Base-by-base conservation (phyloP, 2,329 filamentous ascomycete genomes). In the Drechslera avenae region DNA sequence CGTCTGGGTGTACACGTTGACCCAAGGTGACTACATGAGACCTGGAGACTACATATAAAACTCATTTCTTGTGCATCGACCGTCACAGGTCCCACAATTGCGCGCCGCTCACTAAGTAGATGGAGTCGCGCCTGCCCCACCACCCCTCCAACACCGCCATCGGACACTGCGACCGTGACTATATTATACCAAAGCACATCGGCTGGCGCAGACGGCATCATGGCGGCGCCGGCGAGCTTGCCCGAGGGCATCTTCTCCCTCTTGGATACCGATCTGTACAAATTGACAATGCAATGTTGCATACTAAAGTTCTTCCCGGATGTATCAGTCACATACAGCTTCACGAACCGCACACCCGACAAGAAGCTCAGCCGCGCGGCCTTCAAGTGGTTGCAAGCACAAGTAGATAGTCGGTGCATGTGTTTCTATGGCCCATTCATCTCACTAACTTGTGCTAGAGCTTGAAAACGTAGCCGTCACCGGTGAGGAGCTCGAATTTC, bases 261-360 rank as follows among this genome's bases (percentile, higher is more conserved):
- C n/a, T 66, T 81, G 37, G 79, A 81, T 50, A 81, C 79, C 1
- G 86, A 88, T 72, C 75, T 99, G 54, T 99, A 97, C 83, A 99
- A 99, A 76, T 77, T 99, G 75, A 99, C 94, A 16, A 99, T 99
- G 94, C 94, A 99, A 87, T 96, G 73, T 45, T 75, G 73, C 55
- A 88, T 97, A 59, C 83, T 95, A 62, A 95, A 95, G 75, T 95
- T 92, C 78, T 97, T 96, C 74, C 88, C 88, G 28, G 81, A 92
- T 51, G 78, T 73, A 64, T 83, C 87, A 36, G 94, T 97, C 51
- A 91, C 90, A 2, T 99, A 97, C 71, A 86, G 89, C 52, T 97
- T 95, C 77, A 97, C 91, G 43, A 99, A 99, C 73, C 88, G 94
- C 42, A 99, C 94, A 1, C 90, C 91, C 6, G 86, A 96, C 55